Evolutionary conservation across 2,329 filamentous ascomycete species (phyloP), one percentile per base, ranked within the genome.

Genomic region (Rutstroemia sp.): DNA sequence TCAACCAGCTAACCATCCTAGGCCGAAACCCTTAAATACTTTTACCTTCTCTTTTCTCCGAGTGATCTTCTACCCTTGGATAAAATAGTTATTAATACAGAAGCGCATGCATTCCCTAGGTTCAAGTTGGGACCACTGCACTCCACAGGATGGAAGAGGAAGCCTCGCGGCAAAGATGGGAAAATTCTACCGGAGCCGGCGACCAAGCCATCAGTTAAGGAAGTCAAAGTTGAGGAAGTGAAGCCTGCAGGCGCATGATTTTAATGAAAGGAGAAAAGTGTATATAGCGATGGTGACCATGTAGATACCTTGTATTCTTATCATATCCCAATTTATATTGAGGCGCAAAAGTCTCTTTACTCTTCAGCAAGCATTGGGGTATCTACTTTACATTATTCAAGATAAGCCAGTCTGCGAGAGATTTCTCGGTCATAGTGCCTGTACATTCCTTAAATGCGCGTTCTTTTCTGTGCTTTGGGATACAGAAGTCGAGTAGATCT

Each of bases 1-100:
- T 12, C 10, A 45, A 53, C 37, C 17, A 37, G 30, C 61, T 65
- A 60, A 68, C 51, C 23, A 17, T n/a, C 30, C 23, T 57, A 90
- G 87, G 92, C 94, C 48, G 94, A 99, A 75, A 99, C 94, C 21
- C 77, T 99, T 46, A 99, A 99, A 74, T 99, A 99, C 71, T 88
- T 99, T 70, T 99, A 96, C 71, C 82, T 99, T 42, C 78, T 99
- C 37, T 99, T 99, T 74, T 92, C 89, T 2, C 84, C 88, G 4
- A 78, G 86, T 61, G 88, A 95, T 59, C 73, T 96, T 39, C 76
- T 97, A 44, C 90, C 92, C 2, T 78, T 99, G 34, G 88, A 94
- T 64, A 82, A 92, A 65, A 78, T 96, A 25, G 91, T 99, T 41
- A 84, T 97, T 69, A 99, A 99, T 71, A 99, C 94, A 1, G 94